Evolutionary conservation across 2,329 filamentous ascomycete species (phyloP).

Genomic region (Zymoseptoria ardabiliae): DNA sequence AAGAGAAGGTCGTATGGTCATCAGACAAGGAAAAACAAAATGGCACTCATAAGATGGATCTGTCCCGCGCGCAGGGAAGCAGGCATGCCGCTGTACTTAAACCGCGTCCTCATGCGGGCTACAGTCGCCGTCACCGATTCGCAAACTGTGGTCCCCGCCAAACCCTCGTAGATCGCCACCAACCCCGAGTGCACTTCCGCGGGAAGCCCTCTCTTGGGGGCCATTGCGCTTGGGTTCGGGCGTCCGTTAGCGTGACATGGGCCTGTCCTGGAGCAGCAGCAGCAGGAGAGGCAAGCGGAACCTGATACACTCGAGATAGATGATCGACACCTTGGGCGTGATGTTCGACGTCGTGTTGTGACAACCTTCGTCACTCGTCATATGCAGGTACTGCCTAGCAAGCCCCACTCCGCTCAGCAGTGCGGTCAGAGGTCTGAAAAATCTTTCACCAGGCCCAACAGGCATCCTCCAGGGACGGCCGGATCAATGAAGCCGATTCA

Average conservation of each 20-base stretch:
- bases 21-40: conserved; percentile 11
- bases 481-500: not conserved
- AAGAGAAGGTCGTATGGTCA: conserved; percentile 15
- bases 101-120: conserved; percentile 4
- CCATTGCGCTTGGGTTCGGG: not conserved
- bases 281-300: conserved; percentile 11
- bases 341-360: conserved; percentile 13
- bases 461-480: not conserved
- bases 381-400: conserved; percentile 22
- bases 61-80: conserved; percentile 2
- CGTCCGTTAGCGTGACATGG: conserved; percentile 14
- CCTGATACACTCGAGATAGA: conserved; percentile 18
- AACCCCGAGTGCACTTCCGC: not conserved
- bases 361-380: conserved; percentile 18
- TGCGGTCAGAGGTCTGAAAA: conserved; percentile 2
- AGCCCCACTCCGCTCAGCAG: conserved; percentile 8
- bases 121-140: conserved; percentile 8
- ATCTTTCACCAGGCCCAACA: not conserved
- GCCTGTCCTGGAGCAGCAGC: conserved; percentile 14
- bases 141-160: conserved; percentile 13
- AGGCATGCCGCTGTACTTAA: conserved; percentile 19
- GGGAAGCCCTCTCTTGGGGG: not conserved
- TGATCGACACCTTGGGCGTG: conserved; percentile 16
- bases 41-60: conserved; percentile 10
- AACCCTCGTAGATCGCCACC: conserved; percentile 22